Percentiles rank a stretch among this genome's conserved stretches.
Conservation (phyloP, 768 basidiomycete species). For the Suillus clintonianus region DNA sequence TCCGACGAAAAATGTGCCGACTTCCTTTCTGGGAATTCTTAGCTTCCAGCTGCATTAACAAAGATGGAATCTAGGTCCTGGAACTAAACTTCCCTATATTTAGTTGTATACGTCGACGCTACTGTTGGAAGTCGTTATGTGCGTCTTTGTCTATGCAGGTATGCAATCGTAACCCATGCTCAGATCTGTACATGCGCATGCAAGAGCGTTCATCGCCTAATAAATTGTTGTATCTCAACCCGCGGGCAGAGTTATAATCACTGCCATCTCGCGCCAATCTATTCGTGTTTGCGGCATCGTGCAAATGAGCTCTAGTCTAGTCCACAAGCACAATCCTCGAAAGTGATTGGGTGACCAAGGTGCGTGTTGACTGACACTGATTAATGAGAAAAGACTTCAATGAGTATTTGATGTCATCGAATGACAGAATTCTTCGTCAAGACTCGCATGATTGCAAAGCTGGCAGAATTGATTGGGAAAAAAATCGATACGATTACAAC, state of each 20-base stretch:
- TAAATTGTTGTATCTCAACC: not conserved
- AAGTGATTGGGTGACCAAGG: not conserved
- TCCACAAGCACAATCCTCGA: not conserved
- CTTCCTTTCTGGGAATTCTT: not conserved
- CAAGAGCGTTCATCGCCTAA: not conserved
- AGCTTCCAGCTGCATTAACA: no score
- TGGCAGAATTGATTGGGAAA: not conserved
- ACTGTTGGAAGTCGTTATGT: not conserved
- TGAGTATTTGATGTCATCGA: not conserved
- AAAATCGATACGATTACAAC: conserved; percentile 1
- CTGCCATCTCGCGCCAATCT: not conserved
- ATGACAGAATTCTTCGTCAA: not conserved
- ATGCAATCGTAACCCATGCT: not conserved
- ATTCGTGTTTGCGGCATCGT: not conserved
- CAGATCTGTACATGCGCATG: not conserved
- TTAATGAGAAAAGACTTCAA: not conserved
- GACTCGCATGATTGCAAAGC: not conserved
- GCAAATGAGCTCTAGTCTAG: not conserved
- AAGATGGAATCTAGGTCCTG: no score
- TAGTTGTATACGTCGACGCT: not conserved
- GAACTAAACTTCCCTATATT: not conserved
- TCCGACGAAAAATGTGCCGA: not conserved
- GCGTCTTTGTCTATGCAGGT: not conserved
- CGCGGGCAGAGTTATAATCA: not conserved
- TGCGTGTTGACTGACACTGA: not conserved